phyloP scores from a whole-genome alignment of 2,329 filamentous ascomycete genomes.

The Keithomyces neogunnii region DNA sequence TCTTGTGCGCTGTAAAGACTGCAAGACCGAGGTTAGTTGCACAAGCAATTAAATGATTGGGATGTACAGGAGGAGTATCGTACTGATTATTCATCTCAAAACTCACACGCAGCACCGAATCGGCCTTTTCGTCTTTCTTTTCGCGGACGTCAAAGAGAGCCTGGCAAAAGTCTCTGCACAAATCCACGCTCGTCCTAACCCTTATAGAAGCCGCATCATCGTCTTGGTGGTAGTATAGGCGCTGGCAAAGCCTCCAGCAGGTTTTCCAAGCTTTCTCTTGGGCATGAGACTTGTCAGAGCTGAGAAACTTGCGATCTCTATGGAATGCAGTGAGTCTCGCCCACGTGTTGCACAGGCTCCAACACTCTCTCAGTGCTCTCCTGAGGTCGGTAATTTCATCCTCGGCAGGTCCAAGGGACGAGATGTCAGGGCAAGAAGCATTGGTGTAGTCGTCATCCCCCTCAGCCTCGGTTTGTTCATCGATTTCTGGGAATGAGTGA shows the following conservation, averaged over 20 bases:
- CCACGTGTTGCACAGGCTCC: conserved; percentile 88
- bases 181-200: conserved; percentile 67
- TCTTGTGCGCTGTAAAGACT: conserved; percentile 87
- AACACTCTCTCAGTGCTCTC: conserved; percentile 76
- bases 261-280: conserved; percentile 89
- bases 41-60: neutral
- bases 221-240: conserved; percentile 73
- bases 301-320: conserved; percentile 69
- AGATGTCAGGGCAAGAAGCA: conserved; percentile 29
- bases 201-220: conserved; percentile 59
- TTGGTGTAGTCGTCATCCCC: conserved; percentile 46
- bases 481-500: conserved; percentile 38
- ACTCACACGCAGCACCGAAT: conserved; percentile 83
- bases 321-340: conserved; percentile 79
- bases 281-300: conserved; percentile 62
- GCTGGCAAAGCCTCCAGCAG: conserved; percentile 89
- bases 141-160: conserved; percentile 79
- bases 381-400: conserved; percentile 61
- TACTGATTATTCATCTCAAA: conserved; percentile 92
- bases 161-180: conserved; percentile 89
- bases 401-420: conserved; percentile 35
- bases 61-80: conserved; percentile 16
- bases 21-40: conserved; percentile 14
- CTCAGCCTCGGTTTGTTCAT: conserved; percentile 43
- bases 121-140: conserved; percentile 67